These are phyloP conservation scores for Chondrus crispus DNA, from an alignment of 23 red algal genomes.

Conservation along the genomic window DNA sequence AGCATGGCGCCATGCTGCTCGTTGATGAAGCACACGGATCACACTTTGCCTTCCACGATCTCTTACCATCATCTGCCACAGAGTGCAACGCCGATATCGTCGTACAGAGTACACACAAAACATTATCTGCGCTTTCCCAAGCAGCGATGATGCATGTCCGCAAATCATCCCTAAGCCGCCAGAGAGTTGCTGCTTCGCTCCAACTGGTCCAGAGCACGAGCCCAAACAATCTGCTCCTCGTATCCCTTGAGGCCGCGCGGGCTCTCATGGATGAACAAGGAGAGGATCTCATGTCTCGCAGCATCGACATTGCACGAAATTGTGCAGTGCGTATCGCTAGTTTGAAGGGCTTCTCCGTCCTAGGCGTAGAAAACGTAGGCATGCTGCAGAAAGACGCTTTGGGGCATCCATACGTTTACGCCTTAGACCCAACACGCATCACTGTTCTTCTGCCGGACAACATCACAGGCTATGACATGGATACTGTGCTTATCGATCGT, in stretches of 20 bases:
- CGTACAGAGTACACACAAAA: constrained; percentile 91
- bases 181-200: constrained; percentile 33
- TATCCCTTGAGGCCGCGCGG: constrained; percentile 82
- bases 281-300: constrained; percentile 26
- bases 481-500: constrained; percentile 74
- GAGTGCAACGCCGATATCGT: constrained; percentile 75
- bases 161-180: neutral
- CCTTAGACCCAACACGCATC: constrained; percentile 67
- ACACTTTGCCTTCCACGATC: constrained; percentile 69
- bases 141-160: constrained; percentile 93
- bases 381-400: neutral
- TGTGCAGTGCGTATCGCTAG: constrained; percentile 20
- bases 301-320: constrained; percentile 15
- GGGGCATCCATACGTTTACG: neutral
- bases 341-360: constrained; percentile 36
- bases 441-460: constrained; percentile 48
- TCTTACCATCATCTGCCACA: constrained; percentile 60
- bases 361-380: neutral
- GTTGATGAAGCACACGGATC: constrained; percentile 98
- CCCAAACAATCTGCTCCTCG: constrained; percentile 77
- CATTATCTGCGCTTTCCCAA: constrained; percentile 72
- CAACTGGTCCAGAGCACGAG: constrained; percentile 77
- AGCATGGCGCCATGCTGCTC: constrained; percentile 35
- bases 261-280: constrained; percentile 39
- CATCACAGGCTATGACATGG: constrained; percentile 78